Percentiles rank a stretch among this genome's conserved stretches.
phyloP scores from a whole-genome alignment of 768 basidiomycete species.

The Pulveroboletus sp. region DNA sequence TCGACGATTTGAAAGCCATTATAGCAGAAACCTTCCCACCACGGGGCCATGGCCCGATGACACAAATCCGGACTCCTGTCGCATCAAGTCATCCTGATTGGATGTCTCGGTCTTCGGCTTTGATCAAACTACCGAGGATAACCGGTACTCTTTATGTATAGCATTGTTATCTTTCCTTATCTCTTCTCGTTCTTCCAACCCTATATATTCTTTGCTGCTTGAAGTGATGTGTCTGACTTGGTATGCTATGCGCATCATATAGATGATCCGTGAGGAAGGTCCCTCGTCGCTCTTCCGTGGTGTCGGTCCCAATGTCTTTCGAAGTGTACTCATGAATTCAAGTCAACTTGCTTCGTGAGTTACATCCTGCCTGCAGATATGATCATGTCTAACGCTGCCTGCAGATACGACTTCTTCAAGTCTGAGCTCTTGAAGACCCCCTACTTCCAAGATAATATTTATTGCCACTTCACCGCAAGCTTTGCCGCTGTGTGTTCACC shows the following conservation, averaged over 20 bases:
- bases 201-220: not conserved
- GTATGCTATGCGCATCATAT: not conserved
- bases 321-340: conserved; percentile 87
- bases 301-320: conserved; percentile 80
- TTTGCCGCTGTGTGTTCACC: conserved; percentile 67
- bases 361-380: not conserved
- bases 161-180: not conserved
- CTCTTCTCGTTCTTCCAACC: not conserved
- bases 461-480: conserved; percentile 81
- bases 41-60: no score
- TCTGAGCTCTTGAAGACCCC: conserved; percentile 67
- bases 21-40: not conserved
- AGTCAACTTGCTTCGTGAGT: conserved; percentile 87
- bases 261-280: conserved; percentile 92
- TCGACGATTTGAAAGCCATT: not conserved
- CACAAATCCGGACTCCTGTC: not conserved
- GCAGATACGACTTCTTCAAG: conserved; percentile 91
- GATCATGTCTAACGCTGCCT: not conserved
- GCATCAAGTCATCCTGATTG: not conserved
- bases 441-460: conserved; percentile 80
- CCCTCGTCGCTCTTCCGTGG: conserved; percentile 72
- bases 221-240: not conserved
- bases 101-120: not conserved
- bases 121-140: not conserved
- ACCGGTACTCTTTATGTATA: not conserved